phyloP scores from a whole-genome alignment of 2,329 filamentous ascomycete genomes.

The Fusarium euwallaceae region DNA sequence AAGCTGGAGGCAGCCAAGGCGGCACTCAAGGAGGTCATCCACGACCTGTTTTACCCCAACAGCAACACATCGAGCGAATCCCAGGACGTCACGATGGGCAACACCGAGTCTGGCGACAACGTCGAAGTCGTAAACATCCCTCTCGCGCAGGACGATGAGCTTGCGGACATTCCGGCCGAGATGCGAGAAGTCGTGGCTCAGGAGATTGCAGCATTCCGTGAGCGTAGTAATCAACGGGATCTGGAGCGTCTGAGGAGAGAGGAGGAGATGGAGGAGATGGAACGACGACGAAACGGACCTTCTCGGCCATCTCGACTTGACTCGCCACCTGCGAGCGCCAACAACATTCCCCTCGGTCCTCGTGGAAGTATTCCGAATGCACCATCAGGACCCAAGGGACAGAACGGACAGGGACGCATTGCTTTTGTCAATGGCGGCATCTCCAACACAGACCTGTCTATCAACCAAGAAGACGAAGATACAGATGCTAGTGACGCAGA shows the following conservation, averaged over 20 bases:
- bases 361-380: slow-evolving; percentile 75
- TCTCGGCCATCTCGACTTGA: slow-evolving; percentile 75
- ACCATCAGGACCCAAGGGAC: slow-evolving; percentile 74
- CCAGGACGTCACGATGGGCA: slow-evolving; percentile 78
- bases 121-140: slow-evolving; percentile 93
- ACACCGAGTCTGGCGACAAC: slow-evolving; percentile 71
- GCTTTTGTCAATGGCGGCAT: slow-evolving; percentile 85
- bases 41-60: slow-evolving; percentile 78
- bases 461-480: slow-evolving; percentile 84
- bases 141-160: slow-evolving; percentile 88
- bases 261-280: slow-evolving; percentile 91
- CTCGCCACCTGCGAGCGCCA: slow-evolving; percentile 79
- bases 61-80: slow-evolving; percentile 66
- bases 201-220: slow-evolving; percentile 94
- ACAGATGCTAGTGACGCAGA: slow-evolving; percentile 90
- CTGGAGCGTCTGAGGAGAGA: slow-evolving; percentile 88
- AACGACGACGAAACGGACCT: slow-evolving; percentile 78
- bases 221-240: slow-evolving; percentile 89
- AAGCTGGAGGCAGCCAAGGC: slow-evolving; percentile 77
- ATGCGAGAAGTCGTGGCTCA: slow-evolving; percentile 95
- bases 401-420: slow-evolving; percentile 73
- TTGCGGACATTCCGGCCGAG: slow-evolving; percentile 94
- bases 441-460: slow-evolving; percentile 68
- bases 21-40: slow-evolving; percentile 76
- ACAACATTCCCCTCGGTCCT: slow-evolving; percentile 59